Percentiles rank a stretch among this genome's conserved stretches.
Evolutionary conservation across 23 red algal species (phyloP).

Genomic region (Gracilaria gracilis): DNA sequence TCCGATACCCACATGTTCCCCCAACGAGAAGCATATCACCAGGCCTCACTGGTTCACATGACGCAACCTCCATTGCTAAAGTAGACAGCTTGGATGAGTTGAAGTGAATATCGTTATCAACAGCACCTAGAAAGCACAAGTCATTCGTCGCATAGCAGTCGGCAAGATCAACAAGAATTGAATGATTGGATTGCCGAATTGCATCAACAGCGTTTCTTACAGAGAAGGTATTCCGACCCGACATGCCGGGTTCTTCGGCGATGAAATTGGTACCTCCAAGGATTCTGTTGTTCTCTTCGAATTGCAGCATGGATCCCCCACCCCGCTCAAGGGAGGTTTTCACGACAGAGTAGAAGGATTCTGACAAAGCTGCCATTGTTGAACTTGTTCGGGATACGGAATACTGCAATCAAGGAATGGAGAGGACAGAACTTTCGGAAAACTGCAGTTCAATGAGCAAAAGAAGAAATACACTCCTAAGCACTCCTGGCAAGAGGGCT

Average conservation of each 20-base stretch:
- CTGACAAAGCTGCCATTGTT: not conserved
- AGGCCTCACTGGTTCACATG: not conserved
- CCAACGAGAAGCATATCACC: slow-evolving; percentile 4
- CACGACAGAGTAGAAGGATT: not conserved
- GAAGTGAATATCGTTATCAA: not conserved
- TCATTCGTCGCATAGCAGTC: not conserved
- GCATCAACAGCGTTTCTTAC: not conserved
- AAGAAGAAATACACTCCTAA: too few species aligned
- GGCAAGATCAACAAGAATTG: not conserved
- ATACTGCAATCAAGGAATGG: too few species aligned
- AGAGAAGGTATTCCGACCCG: not conserved
- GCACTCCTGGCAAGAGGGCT: too few species aligned
- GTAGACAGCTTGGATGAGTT: not conserved
- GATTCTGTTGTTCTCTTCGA: not conserved
- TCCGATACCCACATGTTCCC: not conserved
- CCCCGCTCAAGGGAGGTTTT: not conserved
- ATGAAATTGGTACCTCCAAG: not conserved
- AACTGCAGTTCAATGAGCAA: too few species aligned
- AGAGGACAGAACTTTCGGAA: too few species aligned
- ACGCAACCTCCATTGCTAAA: not conserved
- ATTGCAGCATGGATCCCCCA: not conserved
- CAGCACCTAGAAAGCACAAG: not conserved
- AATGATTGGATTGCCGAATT: not conserved
- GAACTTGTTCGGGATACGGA: too few species aligned
- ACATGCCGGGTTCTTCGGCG: not conserved